Base-by-base conservation (phyloP, 2,329 filamentous ascomycete genomes). In the Sarocladium oryzae region DNA sequence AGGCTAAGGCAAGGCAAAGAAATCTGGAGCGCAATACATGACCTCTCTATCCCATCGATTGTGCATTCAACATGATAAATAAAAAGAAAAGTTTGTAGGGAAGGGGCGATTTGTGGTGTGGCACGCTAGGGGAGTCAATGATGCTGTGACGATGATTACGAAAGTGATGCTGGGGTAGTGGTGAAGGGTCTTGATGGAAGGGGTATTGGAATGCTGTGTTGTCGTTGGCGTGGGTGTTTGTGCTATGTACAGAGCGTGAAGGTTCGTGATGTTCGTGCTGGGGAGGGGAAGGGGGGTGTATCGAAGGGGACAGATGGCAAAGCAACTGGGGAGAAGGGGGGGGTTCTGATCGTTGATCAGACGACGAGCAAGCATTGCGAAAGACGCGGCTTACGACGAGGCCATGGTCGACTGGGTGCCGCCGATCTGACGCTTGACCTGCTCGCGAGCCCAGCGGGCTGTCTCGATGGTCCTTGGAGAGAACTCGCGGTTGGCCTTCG, bases 391-490 rank as follows among this genome's bases (percentile, higher is more conserved):
- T 52, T 66, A 60, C 78, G 56, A 70, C 59, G 77, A 71, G 51
- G 72, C 67, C 76, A 82, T 81, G 60, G 78, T 72, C 51, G 60
- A 55, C 66, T 72, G 60, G 64, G 66, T 48, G 57, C 79, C 79
- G 53, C 79, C 78, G 50, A 84, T 71, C 71, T 99, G 93, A 61
- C 89, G 87, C 79, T 96, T 97, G 68, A 97, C 91, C 68, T 96
- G 90, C 72, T 97, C 93, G 55, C 92, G 86, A 56, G 93, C 91
- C 93, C 93, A 99, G 61, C 92, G 87, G 65, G 93, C 93, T 43
- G 93, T 97, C 58, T 96, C 89, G 58, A 93, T 85, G 3, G 93
- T 99, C 56, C 91, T 87, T 24, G 80, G 64, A 60, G 84, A 79
- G 74, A 88, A 96, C 43, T 97, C 91, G 60, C 88, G 85, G 76